Evolutionary conservation across 768 basidiomycete genomes (phyloP).

Genomic region (Fomitopsis pulvina): DNA sequence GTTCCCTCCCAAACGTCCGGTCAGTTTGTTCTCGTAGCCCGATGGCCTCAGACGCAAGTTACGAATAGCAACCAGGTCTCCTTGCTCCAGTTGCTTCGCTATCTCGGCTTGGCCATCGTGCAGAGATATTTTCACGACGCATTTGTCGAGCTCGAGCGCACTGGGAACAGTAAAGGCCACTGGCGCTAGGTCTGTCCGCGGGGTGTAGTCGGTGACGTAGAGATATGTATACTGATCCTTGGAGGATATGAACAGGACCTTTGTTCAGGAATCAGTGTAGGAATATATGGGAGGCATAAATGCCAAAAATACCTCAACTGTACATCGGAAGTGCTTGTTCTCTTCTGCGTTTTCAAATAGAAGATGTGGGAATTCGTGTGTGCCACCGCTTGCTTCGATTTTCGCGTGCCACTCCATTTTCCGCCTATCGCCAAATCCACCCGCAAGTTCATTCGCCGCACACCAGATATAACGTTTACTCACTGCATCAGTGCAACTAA

Average conservation of each 20-base stretch:
- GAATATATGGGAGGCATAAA: background rate
- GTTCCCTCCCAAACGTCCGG: constrained; percentile 41
- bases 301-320: constrained; percentile 52
- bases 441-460: background rate
- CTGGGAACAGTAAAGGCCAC: constrained; percentile 27
- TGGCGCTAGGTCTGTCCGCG: constrained; percentile 36
- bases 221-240: constrained; percentile 33
- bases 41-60: constrained; percentile 44
- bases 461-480: constrained; percentile 15
- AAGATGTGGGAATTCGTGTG: constrained; percentile 33
- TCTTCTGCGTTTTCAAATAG: constrained; percentile 42
- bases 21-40: constrained; percentile 23
- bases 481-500: constrained; percentile 49
- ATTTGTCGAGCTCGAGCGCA: constrained; percentile 40
- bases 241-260: constrained; percentile 42
- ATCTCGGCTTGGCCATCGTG: constrained; percentile 39
- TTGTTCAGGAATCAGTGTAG: background rate
- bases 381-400: constrained; percentile 18
- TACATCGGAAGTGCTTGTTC: constrained; percentile 43
- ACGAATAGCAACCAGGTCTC: constrained; percentile 40
- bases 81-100: constrained; percentile 31
- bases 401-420: constrained; percentile 37
- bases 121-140: constrained; percentile 45
- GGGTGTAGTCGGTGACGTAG: constrained; percentile 64
- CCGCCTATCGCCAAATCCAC: constrained; percentile 31